Evolutionary conservation across 2,329 filamentous ascomycete genomes (phyloP).

Genomic region (Phyllosticta citrichinensis): DNA sequence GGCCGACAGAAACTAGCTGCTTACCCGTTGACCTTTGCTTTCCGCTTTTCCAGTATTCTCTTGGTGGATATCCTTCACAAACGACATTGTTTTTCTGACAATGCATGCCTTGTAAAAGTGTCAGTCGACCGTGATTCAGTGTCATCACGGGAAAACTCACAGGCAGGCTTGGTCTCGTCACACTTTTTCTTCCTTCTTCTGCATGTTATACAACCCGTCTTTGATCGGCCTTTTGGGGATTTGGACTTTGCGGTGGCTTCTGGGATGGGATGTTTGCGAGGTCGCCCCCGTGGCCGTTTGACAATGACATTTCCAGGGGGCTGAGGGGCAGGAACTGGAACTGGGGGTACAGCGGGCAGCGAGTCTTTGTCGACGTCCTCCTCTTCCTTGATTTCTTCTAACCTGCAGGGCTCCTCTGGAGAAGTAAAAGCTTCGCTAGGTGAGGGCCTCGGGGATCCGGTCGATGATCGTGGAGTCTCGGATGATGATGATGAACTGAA

Average conservation of each 20-base stretch:
- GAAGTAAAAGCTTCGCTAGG: slow-evolving; percentile 13
- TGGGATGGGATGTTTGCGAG: slow-evolving; percentile 66
- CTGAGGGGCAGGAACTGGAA: slow-evolving; percentile 23
- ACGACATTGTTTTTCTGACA: slow-evolving; percentile 90
- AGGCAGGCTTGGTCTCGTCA: slow-evolving; percentile 39
- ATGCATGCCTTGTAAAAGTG: slow-evolving; percentile 43
- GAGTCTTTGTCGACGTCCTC: slow-evolving; percentile 33
- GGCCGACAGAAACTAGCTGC: neutral
- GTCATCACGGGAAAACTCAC: slow-evolving; percentile 17
- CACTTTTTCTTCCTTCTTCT: slow-evolving; percentile 53
- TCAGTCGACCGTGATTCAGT: neutral
- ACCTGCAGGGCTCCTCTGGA: neutral
- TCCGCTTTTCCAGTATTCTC: slow-evolving; percentile 79
- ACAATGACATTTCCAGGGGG: slow-evolving; percentile 17
- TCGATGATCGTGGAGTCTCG: slow-evolving; percentile 31
- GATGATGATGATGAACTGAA: slow-evolving; percentile 31
- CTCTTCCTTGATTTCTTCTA: slow-evolving; percentile 40
- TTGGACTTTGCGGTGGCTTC: slow-evolving; percentile 53
- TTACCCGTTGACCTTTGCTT: slow-evolving; percentile 59
- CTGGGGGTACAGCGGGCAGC: slow-evolving; percentile 11
- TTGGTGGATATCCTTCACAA: slow-evolving; percentile 82
- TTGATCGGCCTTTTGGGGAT: slow-evolving; percentile 61
- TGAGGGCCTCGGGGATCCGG: slow-evolving; percentile 28
- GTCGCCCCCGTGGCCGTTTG: slow-evolving; percentile 54
- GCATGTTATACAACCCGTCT: slow-evolving; percentile 50